Base-by-base conservation (phyloP, 2,329 filamentous ascomycete genomes). In the Hypomyces rosellus region DNA sequence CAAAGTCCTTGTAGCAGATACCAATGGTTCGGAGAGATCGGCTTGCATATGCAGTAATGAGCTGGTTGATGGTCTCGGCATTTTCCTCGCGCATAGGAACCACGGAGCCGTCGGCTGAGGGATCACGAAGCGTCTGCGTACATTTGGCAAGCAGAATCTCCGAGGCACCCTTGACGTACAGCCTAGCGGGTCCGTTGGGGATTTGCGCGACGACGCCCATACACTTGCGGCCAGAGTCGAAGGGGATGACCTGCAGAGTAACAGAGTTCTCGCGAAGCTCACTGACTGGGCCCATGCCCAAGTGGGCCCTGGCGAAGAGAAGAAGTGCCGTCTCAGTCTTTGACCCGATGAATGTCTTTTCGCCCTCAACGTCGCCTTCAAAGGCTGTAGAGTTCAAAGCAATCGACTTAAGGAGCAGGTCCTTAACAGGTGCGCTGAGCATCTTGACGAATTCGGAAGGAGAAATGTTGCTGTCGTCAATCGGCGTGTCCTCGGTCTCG, bases 1-100 rank as follows among this genome's bases (percentile, higher is more conserved):
- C 80, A 57, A 93, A 95, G 59, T 96, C 90, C 50, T 84, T 85
- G 69, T 89, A 95, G 48, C 89, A 76, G 55, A 95, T 78, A 40
- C 85, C 88, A 58, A 96, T 95, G 1, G 90, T 95, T 55, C 90
- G 82, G 33, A 96, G 76, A 7, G 89, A 95, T 15, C 85, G 79
- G 22, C 80, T 82, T 9, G 90, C 90, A 63, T 95, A 96, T 43
- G 76, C 79, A 55, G 84, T 81, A 58, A 95, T 95, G 44, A 89
- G 74, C 18, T 75, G 71, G 56, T 80, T 78, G 55, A 96, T 65
- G 7, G 70, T 76, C 54, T 77, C 69, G 47, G 73, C 72, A 56
- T 84, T 80, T 41, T 79, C 75, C 20, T 71, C 65, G 11, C 74
- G 75, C 54, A 85, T 65, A 1, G 70, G 55, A 1, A 68, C 55